Base-by-base conservation (phyloP, 2,329 filamentous ascomycete species). In the Pseudogymnoascus sp. region DNA sequence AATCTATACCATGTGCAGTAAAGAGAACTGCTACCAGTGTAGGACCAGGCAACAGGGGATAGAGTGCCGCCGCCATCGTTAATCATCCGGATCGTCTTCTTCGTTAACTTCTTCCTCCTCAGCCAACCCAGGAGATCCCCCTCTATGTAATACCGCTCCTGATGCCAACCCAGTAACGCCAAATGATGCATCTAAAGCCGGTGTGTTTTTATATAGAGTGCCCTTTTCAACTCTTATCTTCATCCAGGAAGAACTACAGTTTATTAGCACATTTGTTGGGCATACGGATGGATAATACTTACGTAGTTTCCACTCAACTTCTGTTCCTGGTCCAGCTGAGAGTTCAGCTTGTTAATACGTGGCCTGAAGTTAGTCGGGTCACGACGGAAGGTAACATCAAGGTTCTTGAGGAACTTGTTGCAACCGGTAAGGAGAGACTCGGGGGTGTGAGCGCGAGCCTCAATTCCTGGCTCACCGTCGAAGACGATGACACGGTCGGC, bases 401-500 rank as follows among this genome's bases (percentile, higher is more conserved):
- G 81, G 77, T 92, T 97, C 84, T 96, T 90, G 75, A 99, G 78
- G 84, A 99, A 99, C 64, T 82, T 84, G 82, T 99, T 99, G 85
- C 94, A 99, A 64, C 94, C 92, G 40, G 91, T 96, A 70, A 97
- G 84, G 61, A 99, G 83, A 45, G 90, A 95, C 79, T 99, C 91
- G 36, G 95, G 94, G 59, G 82, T 81, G 76, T 96, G 96, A 68
- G 94, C 95, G 68, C 87, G 90, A 61, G 94, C 85, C 69, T 96
- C 82, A 69, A 96, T 83, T 72, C 92, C 94, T 58, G 95, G 94
- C 78, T 95, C 74, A 69, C 95, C 94, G 73, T 97, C 94, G 72
- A 99, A 99, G 72, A 99, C 94, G 72, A 99, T 99, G 75, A 99
- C 94, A 68, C 94, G 90, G 73, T 99, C 95, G 52, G 94, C 84